Percentiles rank a stretch among this genome's conserved stretches.
Conservation (phyloP, 2,329 filamentous ascomycete genomes). For the Trichoderma sp. region DNA sequence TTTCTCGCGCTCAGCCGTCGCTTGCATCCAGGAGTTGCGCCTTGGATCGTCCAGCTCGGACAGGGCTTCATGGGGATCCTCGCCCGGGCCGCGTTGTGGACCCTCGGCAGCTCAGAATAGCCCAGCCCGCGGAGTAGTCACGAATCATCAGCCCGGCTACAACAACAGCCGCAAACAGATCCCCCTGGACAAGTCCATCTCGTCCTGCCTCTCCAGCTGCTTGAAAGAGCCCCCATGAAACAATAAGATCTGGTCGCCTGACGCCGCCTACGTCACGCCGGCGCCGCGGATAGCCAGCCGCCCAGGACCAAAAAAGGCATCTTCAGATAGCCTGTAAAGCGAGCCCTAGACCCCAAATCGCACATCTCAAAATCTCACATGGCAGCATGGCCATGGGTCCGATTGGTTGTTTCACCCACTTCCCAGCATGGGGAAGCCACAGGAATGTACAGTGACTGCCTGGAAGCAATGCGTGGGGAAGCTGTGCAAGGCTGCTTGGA, state of each 20-base stretch:
- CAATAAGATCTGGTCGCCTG: constrained; percentile 10
- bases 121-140: neutral
- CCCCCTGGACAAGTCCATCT: neutral
- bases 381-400: constrained; percentile 6
- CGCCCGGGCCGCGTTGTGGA: constrained; percentile 16
- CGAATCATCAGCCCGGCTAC: constrained; percentile 2
- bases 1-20: neutral
- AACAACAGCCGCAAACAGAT: neutral
- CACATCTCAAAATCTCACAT: constrained; percentile 19
- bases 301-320: neutral
- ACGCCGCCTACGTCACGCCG: constrained; percentile 16
- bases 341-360: constrained; percentile 11
- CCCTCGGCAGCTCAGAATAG: constrained; percentile 5
- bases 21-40: neutral
- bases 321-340: constrained; percentile 4
- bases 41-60: neutral
- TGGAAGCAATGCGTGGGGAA: constrained; percentile 2
- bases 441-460: neutral
- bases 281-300: constrained; percentile 13
- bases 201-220: neutral
- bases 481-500: constrained; percentile 6
- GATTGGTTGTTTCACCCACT: constrained; percentile 1
- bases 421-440: constrained; percentile 1
- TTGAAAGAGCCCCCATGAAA: neutral
- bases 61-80: constrained; percentile 12